Base-by-base conservation (phyloP, 352 stramenopile genomes). In the Phytophthora sojae region DNA sequence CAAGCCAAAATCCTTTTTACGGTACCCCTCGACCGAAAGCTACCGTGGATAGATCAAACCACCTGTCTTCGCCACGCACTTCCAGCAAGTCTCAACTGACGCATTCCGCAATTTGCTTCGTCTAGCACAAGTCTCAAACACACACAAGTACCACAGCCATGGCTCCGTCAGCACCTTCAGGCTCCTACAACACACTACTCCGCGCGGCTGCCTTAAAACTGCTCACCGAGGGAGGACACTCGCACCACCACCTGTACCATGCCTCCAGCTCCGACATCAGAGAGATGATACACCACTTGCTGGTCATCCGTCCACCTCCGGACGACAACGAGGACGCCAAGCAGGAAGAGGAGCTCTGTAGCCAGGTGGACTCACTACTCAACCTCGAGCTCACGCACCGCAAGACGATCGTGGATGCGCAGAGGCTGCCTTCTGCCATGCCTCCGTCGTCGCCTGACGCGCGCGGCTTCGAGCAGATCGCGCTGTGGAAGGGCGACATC, bases 401-500 rank as follows among this genome's bases (percentile, higher is more conserved):
- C 14, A 64, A 77, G 21, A 61, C 56, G 2, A 25, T 73, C n/a
- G 63, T 79, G 25, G 60, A 82, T 52, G 69, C 64, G 0, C 45
- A 55, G 1, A 21, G 61, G 17, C 30, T 84, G 30, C 59, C 71
- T 0, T 30, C 51, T 6, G 59, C 77, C 17, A 45, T 65, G 29
- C 11, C 54, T 3, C 30, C 30, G 15, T 32, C 44, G 17, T 67
- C 47, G 26, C 53, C 42, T 7, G 64, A 72, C 29, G 52, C 58
- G 3, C 42, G 17, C 3, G 64, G 69, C 0, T 80, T 73, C 51
- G 57, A 74, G 4, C 80, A 86, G 57, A 78, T 90, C 35, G 55
- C 75, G 15, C 66, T 94, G 4, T 93, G 79, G 80, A 85, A 92
- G 30, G 83, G 85, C 0, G 85, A 91, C 73, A 93, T 92, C 64